phyloP scores from a whole-genome alignment of 805 yeast genomes.

The Candida incommunis region DNA sequence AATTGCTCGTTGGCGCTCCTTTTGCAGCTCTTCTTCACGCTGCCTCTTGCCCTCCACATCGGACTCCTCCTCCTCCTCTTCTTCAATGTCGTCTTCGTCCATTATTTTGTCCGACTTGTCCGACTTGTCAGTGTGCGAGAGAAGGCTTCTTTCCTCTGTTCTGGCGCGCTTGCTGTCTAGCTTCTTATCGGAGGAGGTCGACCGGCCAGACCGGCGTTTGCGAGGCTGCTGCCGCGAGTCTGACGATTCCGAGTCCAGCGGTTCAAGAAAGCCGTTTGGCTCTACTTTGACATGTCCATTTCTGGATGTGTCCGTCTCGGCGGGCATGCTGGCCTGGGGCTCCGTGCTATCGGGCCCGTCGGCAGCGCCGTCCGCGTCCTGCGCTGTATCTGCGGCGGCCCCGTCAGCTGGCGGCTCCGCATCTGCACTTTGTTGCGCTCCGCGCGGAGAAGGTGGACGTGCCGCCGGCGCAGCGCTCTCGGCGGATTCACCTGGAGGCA shows the following conservation, averaged over 20 bases:
- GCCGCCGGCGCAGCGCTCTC: too few species aligned
- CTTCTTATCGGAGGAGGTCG: not conserved
- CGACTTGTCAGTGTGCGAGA: constrained; percentile 4
- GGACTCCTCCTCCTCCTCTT: constrained; percentile 9
- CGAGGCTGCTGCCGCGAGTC: not conserved
- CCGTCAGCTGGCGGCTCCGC: too few species aligned
- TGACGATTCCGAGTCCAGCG: not conserved
- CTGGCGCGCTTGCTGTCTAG: constrained; percentile 2
- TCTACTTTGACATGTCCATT: too few species aligned
- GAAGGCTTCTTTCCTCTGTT: constrained; percentile 3
- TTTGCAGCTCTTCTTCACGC: constrained; percentile 21
- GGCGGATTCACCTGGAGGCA: too few species aligned
- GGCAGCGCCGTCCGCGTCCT: too few species aligned
- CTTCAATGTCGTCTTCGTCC: constrained; percentile 12
- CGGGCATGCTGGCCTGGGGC: too few species aligned
- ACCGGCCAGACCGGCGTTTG: not conserved
- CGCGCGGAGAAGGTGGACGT: too few species aligned
- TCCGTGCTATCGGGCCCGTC: too few species aligned
- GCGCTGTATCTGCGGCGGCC: too few species aligned
- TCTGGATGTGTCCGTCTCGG: too few species aligned
- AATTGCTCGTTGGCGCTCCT: constrained; percentile 46
- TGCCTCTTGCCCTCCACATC: constrained; percentile 12
- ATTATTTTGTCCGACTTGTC: constrained; percentile 10
- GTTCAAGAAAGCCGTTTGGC: too few species aligned
- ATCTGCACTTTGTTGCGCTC: too few species aligned